Evolutionary conservation across 495 filamentous ascomycete genomes (phyloP).

Genomic region (Rostrohypoxylon terebratum): DNA sequence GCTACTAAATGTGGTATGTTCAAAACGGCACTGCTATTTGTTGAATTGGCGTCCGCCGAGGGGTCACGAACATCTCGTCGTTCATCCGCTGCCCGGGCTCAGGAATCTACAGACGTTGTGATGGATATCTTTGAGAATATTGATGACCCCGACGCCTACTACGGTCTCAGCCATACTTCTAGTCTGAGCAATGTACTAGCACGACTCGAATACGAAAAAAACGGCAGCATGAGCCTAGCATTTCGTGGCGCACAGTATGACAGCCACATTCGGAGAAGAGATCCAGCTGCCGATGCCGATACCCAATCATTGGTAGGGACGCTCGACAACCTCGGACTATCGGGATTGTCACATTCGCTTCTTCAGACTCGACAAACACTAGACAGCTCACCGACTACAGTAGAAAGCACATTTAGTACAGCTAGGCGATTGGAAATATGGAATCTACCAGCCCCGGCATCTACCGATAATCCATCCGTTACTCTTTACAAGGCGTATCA

Average conservation of each 20-base stretch:
- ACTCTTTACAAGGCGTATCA: constrained; percentile 85
- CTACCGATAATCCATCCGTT: constrained; percentile 69
- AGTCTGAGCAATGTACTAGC: constrained; percentile 80
- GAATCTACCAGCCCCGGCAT: constrained; percentile 82
- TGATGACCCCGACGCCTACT: constrained; percentile 95
- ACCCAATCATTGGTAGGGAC: constrained; percentile 69
- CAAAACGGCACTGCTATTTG: constrained; percentile 85
- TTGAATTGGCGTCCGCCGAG: constrained; percentile 75
- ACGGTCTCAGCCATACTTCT: constrained; percentile 86
- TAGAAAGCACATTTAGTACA: constrained; percentile 79
- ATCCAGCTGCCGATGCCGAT: constrained; percentile 57
- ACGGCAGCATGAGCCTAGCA: constrained; percentile 87
- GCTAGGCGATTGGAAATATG: constrained; percentile 90
- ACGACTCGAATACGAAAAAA: constrained; percentile 88
- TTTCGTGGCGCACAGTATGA: constrained; percentile 94
- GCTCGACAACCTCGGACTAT: constrained; percentile 73
- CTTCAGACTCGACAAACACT: constrained; percentile 70
- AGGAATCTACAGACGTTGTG: constrained; percentile 73
- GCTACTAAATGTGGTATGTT: constrained; percentile 86
- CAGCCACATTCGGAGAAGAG: constrained; percentile 73
- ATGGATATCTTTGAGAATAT: constrained; percentile 87
- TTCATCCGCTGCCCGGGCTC: constrained; percentile 69
- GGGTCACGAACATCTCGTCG: constrained; percentile 69
- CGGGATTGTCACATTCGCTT: constrained; percentile 78
- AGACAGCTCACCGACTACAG: constrained; percentile 65